Evolutionary conservation across 2,329 filamentous ascomycete genomes (phyloP), one percentile per base, ranked within the genome.

Genomic region (Talaromyces islandicus): DNA sequence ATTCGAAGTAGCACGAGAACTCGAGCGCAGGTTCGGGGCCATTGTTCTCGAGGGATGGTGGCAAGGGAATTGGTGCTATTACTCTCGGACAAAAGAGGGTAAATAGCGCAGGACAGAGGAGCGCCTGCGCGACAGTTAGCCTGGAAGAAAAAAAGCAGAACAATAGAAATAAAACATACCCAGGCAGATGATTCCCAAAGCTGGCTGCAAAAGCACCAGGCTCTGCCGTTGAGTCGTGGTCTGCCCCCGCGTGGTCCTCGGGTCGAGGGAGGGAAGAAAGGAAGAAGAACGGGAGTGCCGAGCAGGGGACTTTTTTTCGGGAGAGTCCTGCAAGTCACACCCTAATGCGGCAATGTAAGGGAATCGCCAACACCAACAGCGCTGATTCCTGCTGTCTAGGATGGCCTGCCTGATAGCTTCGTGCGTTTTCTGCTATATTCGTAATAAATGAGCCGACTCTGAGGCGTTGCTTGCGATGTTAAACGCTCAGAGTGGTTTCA

Each of bases 11-110:
- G 65, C 66, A 62, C 68, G 69, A 61, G 72, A 72, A 46, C 68
- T 65, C 19, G 71, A 72, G 41, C 71, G 72, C 62, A 73, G 70
- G 59, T 68, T 71, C 63, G 68, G 71, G 67, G 71, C 68, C 72
- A 74, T 74, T 62, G 63, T 55, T 55, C 43, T 57, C 21, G 57
- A 12, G 19, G 19, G 43, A 35, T 35, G 25, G 57, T 14, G 25
- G 57, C 27, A 38, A 25, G 53, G 27, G 56, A 50, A 12, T 54
- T 52, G 12, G 24, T 56, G 55, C 50, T 25, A 50, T 21, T 46
- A 46, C 43, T 24, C 19, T 46, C 43, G 10, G 43, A 50, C n/a
- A 35, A 27, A 27, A 56, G 56, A 57, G 59, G 51, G 50, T 41
- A 43, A 56, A 59, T 30, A 46, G 46, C 46, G 53, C 52, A 46